Evolutionary conservation across 768 basidiomycete species (phyloP).

Genomic region (Mycena galericulata): DNA sequence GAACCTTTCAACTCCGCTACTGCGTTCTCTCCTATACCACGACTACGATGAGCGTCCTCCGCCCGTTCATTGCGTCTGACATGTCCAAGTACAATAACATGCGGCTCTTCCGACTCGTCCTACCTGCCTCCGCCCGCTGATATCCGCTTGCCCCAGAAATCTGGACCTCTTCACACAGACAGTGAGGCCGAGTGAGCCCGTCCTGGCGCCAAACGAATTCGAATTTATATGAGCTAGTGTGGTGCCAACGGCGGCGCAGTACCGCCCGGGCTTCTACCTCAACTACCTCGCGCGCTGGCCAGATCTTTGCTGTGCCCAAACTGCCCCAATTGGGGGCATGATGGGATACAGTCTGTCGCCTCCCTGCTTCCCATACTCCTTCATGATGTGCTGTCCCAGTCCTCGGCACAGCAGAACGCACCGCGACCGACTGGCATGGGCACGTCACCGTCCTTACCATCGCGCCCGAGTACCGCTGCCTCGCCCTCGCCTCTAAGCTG

Average conservation of each 20-base stretch:
- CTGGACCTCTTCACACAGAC: too few relatives aligned
- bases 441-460: too few relatives aligned
- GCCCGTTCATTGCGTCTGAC: constrained; percentile 90
- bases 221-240: not conserved
- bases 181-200: constrained; percentile 62
- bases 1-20: too few relatives aligned
- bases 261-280: constrained; percentile 89
- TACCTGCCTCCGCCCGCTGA: constrained; percentile 23
- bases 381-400: constrained; percentile 59
- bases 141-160: too few relatives aligned
- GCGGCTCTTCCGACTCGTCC: constrained; percentile 47
- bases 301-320: too few relatives aligned
- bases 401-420: constrained; percentile 95
- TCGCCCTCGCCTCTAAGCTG: constrained; percentile 88
- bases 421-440: too few relatives aligned
- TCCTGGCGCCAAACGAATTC: not conserved
- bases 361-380: not conserved
- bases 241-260: too few relatives aligned
- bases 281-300: constrained; percentile 88
- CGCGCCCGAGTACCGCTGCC: too few relatives aligned
- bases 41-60: too few relatives aligned
- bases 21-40: too few relatives aligned
- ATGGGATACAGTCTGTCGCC: constrained; percentile 91
- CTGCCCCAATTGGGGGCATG: constrained; percentile 83
- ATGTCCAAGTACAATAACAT: constrained; percentile 95